Conservation (phyloP, 345 rosid genomes). For the Eutrema heterophyllum region DNA sequence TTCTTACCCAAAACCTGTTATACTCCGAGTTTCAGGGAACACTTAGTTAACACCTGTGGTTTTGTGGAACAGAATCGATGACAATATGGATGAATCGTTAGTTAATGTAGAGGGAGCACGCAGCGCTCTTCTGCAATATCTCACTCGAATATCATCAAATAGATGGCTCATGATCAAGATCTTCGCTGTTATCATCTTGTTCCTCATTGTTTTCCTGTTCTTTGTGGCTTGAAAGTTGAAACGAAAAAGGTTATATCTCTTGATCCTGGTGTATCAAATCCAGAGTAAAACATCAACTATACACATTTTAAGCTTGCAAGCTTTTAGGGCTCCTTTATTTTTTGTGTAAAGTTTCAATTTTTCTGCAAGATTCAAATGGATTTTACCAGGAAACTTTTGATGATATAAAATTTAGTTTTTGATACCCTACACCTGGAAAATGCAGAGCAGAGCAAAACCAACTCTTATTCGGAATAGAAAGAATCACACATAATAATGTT, state of each 20-base stretch:
- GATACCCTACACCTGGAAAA: neutral
- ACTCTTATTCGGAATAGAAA: slow-evolving; percentile 10
- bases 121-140: slow-evolving; percentile 62
- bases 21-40: neutral
- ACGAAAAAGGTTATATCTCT: neutral
- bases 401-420: neutral
- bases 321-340: neutral
- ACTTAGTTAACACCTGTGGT: neutral
- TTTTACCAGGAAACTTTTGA: neutral
- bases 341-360: neutral
- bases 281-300: neutral
- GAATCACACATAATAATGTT: slow-evolving; percentile 20
- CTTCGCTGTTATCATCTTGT: slow-evolving; percentile 63
- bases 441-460: slow-evolving; percentile 9
- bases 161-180: slow-evolving; percentile 95
- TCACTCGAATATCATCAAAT: slow-evolving; percentile 77
- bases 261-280: neutral
- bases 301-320: neutral
- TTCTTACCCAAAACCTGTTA: neutral
- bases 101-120: slow-evolving; percentile 84
- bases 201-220: slow-evolving; percentile 59
- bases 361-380: neutral
- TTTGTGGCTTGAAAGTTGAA: slow-evolving; percentile 55
- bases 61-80: slow-evolving; percentile 67
- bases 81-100: slow-evolving; percentile 89